Percentiles rank a stretch among this genome's conserved stretches.
These are phyloP conservation scores for Panicum virgatum DNA, from an alignment of 202 grass and related monocot species.

Conservation along the genomic window DNA sequence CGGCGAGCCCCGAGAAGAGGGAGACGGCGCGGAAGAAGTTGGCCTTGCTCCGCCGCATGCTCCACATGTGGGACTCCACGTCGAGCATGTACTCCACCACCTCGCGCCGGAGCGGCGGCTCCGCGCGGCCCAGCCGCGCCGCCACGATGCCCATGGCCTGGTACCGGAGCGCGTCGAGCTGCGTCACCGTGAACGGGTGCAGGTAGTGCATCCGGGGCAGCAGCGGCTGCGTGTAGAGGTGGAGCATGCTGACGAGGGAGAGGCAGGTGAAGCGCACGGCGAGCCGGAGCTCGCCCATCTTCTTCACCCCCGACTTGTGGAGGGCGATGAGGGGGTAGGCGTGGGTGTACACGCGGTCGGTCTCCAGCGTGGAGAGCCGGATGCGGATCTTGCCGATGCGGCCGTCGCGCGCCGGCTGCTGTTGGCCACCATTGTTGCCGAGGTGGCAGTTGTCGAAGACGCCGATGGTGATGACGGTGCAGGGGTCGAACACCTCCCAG, in stretches of 20 bases:
- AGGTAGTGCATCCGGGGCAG: constrained; percentile 91
- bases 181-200: constrained; percentile 82
- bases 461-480: constrained; percentile 89
- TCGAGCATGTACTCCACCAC: constrained; percentile 99
- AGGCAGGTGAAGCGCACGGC: constrained; percentile 86
- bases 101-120: constrained; percentile 80
- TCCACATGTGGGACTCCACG: constrained; percentile 97
- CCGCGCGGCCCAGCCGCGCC: constrained; percentile 63
- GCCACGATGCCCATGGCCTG: constrained; percentile 90
- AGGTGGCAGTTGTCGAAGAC: constrained; percentile 98
- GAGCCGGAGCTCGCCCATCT: constrained; percentile 90
- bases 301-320: constrained; percentile 75
- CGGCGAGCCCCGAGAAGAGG: constrained; percentile 55
- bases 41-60: constrained; percentile 93
- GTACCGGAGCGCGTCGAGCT: constrained; percentile 85
- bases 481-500: constrained; percentile 94
- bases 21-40: constrained; percentile 93
- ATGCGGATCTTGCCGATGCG: constrained; percentile 89
- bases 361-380: constrained; percentile 80
- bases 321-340: constrained; percentile 80
- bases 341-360: constrained; percentile 86
- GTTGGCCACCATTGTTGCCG: constrained; percentile 32
- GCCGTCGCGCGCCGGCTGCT: constrained; percentile 44
- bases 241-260: constrained; percentile 77
- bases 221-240: constrained; percentile 83